Base-by-base conservation (phyloP, 129 eudicot genomes). In the Arctium lappa region DNA sequence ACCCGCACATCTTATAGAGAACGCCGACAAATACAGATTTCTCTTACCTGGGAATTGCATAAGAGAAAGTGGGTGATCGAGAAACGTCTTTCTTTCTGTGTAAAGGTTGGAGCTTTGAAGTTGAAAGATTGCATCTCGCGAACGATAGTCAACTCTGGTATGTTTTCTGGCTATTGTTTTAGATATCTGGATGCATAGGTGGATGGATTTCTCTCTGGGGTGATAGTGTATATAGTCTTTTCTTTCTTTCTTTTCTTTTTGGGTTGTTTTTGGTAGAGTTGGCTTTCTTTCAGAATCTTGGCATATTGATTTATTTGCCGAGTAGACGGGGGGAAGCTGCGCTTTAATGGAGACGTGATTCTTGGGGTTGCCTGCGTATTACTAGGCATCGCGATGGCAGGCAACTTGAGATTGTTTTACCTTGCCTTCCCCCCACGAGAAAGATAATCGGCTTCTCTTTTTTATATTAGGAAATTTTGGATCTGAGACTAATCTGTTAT, bases 11-110 rank as follows among this genome's bases (percentile, higher is more conserved):
- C 88, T 94, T 16, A 82, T 94, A 79, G 95, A 89, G 75, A 90
- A 94, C 69, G 98, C 98, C 2, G 94, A 94, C 32, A 83, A 79
- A 75, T 92, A 81, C 46, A 90, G 86, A 72, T 94, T 85, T 87
- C 91, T 94, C 13, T 83, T 94, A 48, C 98, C 98, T 1, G 97
- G 98, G n/a, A 89, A 92, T 80, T 94, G 98, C 87, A 46, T 85
- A 79, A 85, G 98, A 84, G 97, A 94, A 74, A 86, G 94, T 90
- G 92, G 89, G 82, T 92, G 84, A 91, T 6, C 13, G 12, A n/a
- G 53, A 3, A 22, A 3, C 48, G 42, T 5, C 53, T 46, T 22
- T 74, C 74, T 62, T 77, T 79, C 71, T 69, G 36, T 83, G 89
- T 89, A 78, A 86, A 86, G 82, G 75, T 86, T 81, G 88, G 78